These are phyloP conservation scores for Claviceps lovelessii DNA, from an alignment of 2,329 filamentous ascomycete species.

Conservation along the genomic window DNA sequence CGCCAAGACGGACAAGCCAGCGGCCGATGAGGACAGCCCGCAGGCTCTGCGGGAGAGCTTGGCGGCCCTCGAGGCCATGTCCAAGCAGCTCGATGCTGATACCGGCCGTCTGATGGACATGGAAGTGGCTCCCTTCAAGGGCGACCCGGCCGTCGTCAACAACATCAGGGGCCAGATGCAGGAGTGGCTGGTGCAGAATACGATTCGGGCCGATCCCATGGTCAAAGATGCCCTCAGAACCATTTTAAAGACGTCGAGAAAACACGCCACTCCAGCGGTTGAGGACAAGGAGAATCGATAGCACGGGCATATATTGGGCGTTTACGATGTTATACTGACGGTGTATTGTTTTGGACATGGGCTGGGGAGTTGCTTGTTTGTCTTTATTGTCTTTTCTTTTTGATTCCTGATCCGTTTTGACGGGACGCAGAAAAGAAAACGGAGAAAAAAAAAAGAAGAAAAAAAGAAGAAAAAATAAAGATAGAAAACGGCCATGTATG, in stretches of 20 bases:
- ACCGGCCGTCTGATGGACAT: constrained; percentile 55
- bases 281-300: constrained; percentile 41
- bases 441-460: no score
- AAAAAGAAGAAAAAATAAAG: no score
- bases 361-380: no score
- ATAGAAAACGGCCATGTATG: not conserved
- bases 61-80: constrained; percentile 47
- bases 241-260: constrained; percentile 47
- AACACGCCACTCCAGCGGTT: constrained; percentile 43
- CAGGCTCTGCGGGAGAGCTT: constrained; percentile 31
- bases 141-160: constrained; percentile 49
- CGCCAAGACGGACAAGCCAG: constrained; percentile 11
- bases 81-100: constrained; percentile 52
- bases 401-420: no score
- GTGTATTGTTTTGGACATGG: no score
- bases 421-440: no score
- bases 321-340: no score
- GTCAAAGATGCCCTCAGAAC: constrained; percentile 66
- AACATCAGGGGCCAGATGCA: constrained; percentile 54
- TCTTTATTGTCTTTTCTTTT: no score
- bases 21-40: constrained; percentile 29
- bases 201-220: constrained; percentile 62
- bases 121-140: constrained; percentile 67
- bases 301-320: no score
- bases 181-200: constrained; percentile 81